Evolutionary conservation across 2,329 filamentous ascomycete species (phyloP), one percentile per base, ranked within the genome.

Genomic region (Calonectria pteridis): DNA sequence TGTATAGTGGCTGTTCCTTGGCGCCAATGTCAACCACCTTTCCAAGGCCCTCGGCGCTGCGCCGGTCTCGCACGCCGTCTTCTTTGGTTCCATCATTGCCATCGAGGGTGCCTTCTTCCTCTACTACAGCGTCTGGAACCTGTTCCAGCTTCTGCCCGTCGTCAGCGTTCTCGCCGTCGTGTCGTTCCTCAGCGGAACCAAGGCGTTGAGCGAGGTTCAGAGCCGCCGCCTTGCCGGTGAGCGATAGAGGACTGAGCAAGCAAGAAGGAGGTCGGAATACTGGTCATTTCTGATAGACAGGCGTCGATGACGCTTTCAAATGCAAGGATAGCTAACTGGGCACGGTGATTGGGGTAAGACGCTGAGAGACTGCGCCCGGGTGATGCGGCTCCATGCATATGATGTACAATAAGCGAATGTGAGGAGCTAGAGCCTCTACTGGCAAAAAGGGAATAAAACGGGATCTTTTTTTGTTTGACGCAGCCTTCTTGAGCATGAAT

Each of bases 81-180:
- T 98, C 88, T 94, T 97, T 78, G 94, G 94, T 66, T 98, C 95
- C 6, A 92, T 99, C 70, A 75, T 98, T 49, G 92, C 93, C 28
- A 94, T 99, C 88, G 97, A 99, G 85, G 94, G 91, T 20, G 92
- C 98, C 71, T 98, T 99, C 86, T 96, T 97, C 88, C 86, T 98
- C 77, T 99, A 99, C 89, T 98, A 98, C 86, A 93, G 91, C 67
- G 91, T 87, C 82, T 98, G 96, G 96, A 98, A 93, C 82, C 88
- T 99, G 58, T 98, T 98, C 89, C 93, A 98, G 87, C 92, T 92
- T 18, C 88, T 99, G 64, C 96, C 95, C 6, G 92, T 92, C 31
- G 92, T 93, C 68, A 88, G 88, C 40, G 86, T 92, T 53, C 90
- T 97, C 35, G 92, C 93, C 20, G 85, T 90, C 31, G 90, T 95